Evolutionary conservation across 2,329 filamentous ascomycete genomes (phyloP).

Genomic region (Cordyceps cateniannulata): DNA sequence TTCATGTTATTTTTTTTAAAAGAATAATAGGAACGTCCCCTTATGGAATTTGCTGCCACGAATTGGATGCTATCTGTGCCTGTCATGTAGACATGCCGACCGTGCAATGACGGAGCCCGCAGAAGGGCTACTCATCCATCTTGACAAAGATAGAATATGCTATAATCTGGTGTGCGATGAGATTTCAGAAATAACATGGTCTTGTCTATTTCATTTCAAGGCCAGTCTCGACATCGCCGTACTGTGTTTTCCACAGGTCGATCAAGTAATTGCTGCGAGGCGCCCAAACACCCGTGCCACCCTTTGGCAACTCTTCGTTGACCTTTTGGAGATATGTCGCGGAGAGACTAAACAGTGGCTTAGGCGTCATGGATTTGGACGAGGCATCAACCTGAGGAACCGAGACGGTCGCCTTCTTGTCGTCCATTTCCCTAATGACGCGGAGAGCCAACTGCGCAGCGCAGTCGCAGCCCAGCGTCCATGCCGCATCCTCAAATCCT

Average conservation of each 20-base stretch:
- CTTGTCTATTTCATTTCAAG: not conserved
- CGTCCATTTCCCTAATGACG: slow-evolving; percentile 42
- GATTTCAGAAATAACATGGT: not conserved
- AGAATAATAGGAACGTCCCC: too few relatives aligned
- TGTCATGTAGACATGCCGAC: too few relatives aligned
- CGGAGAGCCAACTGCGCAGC: slow-evolving; percentile 42
- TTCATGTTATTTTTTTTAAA: too few relatives aligned
- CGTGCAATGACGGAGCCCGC: too few relatives aligned
- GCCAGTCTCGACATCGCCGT: not conserved
- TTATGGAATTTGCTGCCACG: too few relatives aligned
- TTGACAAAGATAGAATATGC: too few relatives aligned
- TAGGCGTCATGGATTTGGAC: slow-evolving; percentile 28
- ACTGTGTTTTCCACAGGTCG: slow-evolving; percentile 15
- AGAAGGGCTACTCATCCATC: too few relatives aligned
- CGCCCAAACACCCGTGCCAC: slow-evolving; percentile 31
- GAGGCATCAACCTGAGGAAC: not conserved
- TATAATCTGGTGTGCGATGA: too few relatives aligned
- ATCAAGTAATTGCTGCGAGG: slow-evolving; percentile 24
- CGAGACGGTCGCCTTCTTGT: slow-evolving; percentile 20
- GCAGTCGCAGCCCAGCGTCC: slow-evolving; percentile 56
- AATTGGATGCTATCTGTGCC: too few relatives aligned
- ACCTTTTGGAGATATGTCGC: slow-evolving; percentile 45
- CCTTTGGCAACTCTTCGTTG: slow-evolving; percentile 37
- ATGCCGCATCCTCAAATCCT: slow-evolving; percentile 54
- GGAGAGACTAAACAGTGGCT: slow-evolving; percentile 36